phyloP scores from a whole-genome alignment of 352 stramenopile species.

The Phytophthora palmivora region DNA sequence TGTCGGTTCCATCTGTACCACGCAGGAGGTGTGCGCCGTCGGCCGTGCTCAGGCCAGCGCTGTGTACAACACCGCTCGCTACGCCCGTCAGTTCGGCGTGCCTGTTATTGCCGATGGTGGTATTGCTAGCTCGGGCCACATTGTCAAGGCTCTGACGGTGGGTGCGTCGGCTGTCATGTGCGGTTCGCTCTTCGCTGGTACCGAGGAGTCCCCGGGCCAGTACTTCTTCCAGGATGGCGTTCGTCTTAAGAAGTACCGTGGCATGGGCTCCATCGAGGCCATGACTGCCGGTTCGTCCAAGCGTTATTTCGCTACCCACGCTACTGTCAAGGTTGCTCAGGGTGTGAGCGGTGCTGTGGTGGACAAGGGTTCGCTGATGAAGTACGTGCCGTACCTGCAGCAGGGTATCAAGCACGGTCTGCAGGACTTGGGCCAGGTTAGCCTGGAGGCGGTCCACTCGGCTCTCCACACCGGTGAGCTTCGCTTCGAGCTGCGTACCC shows the following conservation, averaged over 20 bases:
- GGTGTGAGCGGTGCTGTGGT: constrained; percentile 98
- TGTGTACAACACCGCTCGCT: constrained; percentile 98
- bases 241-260: constrained; percentile 99
- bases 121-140: constrained; percentile 98
- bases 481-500: constrained; percentile 98
- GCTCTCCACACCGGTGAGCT: constrained; percentile 85
- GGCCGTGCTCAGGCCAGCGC: constrained; percentile 98
- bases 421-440: constrained; percentile 97
- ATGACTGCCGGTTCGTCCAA: constrained; percentile 98
- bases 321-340: constrained; percentile 98
- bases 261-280: constrained; percentile 99
- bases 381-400: constrained; percentile 99
- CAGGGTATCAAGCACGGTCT: constrained; percentile 98
- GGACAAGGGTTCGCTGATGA: constrained; percentile 98
- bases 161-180: constrained; percentile 99
- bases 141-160: constrained; percentile 98
- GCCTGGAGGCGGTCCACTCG: constrained; percentile 88
- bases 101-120: constrained; percentile 99
- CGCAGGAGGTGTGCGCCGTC: constrained; percentile 99
- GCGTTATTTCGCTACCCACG: constrained; percentile 91
- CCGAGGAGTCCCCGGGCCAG: constrained; percentile 98
- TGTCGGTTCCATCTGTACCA: constrained; percentile 99
- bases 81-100: constrained; percentile 96
- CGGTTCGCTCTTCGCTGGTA: constrained; percentile 99
- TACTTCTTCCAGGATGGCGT: constrained; percentile 99